These are phyloP conservation scores for Ceratobasidium sp. DNA, from an alignment of 1,284 basidiomycete species.

Conservation along the genomic window DNA sequence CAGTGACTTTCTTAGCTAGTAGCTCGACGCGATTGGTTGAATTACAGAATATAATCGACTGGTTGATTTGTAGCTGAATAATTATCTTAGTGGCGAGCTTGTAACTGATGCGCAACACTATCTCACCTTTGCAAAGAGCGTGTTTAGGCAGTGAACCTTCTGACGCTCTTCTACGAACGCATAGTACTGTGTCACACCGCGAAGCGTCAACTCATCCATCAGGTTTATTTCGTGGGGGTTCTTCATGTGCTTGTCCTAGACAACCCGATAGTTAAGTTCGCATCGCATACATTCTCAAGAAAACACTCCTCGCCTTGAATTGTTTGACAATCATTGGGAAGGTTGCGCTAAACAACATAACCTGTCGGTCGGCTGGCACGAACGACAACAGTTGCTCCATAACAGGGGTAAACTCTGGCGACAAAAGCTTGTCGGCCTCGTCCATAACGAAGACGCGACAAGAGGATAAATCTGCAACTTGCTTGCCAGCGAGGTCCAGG, in stretches of 20 bases:
- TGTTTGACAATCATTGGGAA: constrained; percentile 99
- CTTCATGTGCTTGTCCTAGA: constrained; percentile 96
- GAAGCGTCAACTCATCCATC: constrained; percentile 99
- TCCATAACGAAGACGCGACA: constrained; percentile 99
- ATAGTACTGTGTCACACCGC: constrained; percentile 99
- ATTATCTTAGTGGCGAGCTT: constrained; percentile 26
- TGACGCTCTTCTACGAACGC: constrained; percentile 99
- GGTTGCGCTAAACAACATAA: constrained; percentile 99
- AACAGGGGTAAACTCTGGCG: constrained; percentile 97
- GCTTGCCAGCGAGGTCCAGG: constrained; percentile 93
- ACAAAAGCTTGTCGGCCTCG: constrained; percentile 98
- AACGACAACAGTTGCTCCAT: constrained; percentile 95
- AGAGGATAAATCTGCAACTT: constrained; percentile 92
- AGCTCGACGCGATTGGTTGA: constrained; percentile 99
- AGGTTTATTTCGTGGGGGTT: constrained; percentile 98
- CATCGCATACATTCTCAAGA: constrained; percentile 32
- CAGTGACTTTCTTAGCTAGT: constrained; percentile 98
- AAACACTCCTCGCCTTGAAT: constrained; percentile 79
- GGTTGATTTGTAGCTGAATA: constrained; percentile 96
- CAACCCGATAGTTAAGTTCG: background rate
- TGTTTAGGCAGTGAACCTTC: constrained; percentile 99
- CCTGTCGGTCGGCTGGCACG: constrained; percentile 89
- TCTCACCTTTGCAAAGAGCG: constrained; percentile 91
- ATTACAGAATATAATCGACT: constrained; percentile 99
- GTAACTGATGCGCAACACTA: constrained; percentile 9